Evolutionary conservation across 345 rosid genomes (phyloP), one percentile per base, ranked within the genome.

Genomic region (Lepidium aucheri): DNA sequence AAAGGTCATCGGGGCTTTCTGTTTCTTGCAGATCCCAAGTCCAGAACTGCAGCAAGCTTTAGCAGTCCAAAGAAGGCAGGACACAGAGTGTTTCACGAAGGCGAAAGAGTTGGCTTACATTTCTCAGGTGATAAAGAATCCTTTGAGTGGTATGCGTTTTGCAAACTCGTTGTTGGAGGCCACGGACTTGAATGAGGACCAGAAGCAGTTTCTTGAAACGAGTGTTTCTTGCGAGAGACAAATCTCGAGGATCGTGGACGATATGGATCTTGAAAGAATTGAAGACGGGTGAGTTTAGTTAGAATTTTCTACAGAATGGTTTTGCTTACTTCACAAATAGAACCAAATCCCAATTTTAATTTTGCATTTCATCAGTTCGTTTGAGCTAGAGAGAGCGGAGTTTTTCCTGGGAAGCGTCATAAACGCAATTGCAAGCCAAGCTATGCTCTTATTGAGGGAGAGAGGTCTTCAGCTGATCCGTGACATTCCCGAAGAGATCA

Each of bases 391-490:
- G 76, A 83, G 75, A 79, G 78, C 79, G 9, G 92, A 90, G 60
- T 94, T 94, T 77, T 81, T 78, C 24, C 82, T 94, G 7, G 99
- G 95, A 63, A 80, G 85, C 72, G 90, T 90, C 61, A 88, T 90
- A 65, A 84, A 90, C 76, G 97, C 95, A 14, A 96, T 94, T 28
- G 96, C 90, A 70, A 94, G 99, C 83, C 99, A 94, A 83, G 95
- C 84, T 16, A 88, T 88, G 96, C 55, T 81, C 53, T 68, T 85
- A 72, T 73, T 90, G 66, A 84, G 85, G 69, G 96, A 86, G 74
- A 84, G 90, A 77, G 87, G 81, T 64, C 80, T 93, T 50, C 94
- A 93, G 66, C 76, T 93, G 74, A 86, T 93, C 74, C 90, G 97
- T 15, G 99, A 93, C 79, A 93, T 93, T 73, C 97, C 99, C 1